A percentile compares a stretch with the other conserved stretches of the same genome.
Conservation (phyloP, 768 basidiomycete species). For the Suillus subluteus region DNA sequence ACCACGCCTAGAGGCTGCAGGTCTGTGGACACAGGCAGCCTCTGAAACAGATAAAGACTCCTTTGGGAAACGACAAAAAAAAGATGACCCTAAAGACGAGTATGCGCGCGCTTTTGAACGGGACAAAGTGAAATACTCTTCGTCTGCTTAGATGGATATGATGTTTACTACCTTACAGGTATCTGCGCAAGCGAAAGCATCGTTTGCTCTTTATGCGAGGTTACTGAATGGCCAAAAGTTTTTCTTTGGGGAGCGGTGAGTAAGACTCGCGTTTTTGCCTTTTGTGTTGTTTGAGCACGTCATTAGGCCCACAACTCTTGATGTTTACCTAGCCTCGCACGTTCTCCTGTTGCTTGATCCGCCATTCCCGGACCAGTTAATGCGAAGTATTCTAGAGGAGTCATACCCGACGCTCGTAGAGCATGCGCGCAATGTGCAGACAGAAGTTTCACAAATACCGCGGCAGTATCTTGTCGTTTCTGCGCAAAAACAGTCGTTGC, state of each 20-base stretch:
- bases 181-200: slow-evolving; percentile 56
- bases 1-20: slow-evolving; percentile 62
- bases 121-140: slow-evolving; percentile 49
- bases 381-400: slow-evolving; percentile 56
- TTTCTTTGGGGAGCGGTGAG: slow-evolving; percentile 55
- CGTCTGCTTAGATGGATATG: background rate
- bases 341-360: slow-evolving; percentile 61
- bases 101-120: slow-evolving; percentile 63
- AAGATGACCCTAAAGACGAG: slow-evolving; percentile 37
- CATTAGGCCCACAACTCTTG: slow-evolving; percentile 62
- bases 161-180: slow-evolving; percentile 37
- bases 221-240: slow-evolving; percentile 55
- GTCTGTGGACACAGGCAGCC: slow-evolving; percentile 57
- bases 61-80: slow-evolving; percentile 38
- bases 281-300: background rate
- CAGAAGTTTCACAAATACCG: slow-evolving; percentile 34
- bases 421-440: slow-evolving; percentile 58
- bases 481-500: slow-evolving; percentile 33
- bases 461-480: slow-evolving; percentile 22
- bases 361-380: slow-evolving; percentile 61
- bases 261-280: slow-evolving; percentile 4
- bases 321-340: slow-evolving; percentile 70
- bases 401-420: slow-evolving; percentile 60
- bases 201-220: slow-evolving; percentile 60
- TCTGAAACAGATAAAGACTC: slow-evolving; percentile 43